phyloP scores from a whole-genome alignment of 345 rosid species.

The Boechera stricta region DNA sequence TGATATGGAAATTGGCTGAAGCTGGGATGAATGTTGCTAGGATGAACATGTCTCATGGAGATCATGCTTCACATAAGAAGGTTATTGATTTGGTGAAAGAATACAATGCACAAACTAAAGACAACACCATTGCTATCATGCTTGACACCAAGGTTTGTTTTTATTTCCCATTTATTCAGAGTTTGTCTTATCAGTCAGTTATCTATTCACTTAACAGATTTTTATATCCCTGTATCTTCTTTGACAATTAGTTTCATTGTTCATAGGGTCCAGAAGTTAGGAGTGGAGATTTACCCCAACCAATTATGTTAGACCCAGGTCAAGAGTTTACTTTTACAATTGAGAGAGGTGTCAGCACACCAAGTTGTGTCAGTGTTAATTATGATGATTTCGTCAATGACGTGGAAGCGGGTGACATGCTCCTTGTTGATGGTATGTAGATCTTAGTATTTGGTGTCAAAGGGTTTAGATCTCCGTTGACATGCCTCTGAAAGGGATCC shows the following conservation, averaged over 20 bases:
- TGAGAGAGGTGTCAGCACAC: constrained; percentile 84
- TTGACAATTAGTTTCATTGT: constrained; percentile 26
- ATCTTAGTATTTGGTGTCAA: not conserved
- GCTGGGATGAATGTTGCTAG: constrained; percentile 99
- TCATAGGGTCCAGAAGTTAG: constrained; percentile 96
- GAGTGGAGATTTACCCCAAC: constrained; percentile 98
- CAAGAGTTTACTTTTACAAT: constrained; percentile 97
- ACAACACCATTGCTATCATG: constrained; percentile 93
- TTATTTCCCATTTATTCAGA: not conserved
- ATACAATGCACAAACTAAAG: constrained; percentile 87
- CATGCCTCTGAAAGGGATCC: not conserved
- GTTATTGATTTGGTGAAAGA: constrained; percentile 98
- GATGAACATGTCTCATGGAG: constrained; percentile 98
- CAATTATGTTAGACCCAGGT: constrained; percentile 67
- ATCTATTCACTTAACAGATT: not conserved
- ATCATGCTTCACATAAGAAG: constrained; percentile 95
- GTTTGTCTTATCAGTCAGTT: not conserved
- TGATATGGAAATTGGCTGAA: constrained; percentile 99
- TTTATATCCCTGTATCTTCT: not conserved
- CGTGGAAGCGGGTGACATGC: constrained; percentile 95
- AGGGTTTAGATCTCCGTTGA: not conserved
- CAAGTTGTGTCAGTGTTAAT: constrained; percentile 92
- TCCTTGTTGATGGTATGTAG: constrained; percentile 94
- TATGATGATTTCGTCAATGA: constrained; percentile 96
- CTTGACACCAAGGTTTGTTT: constrained; percentile 89